phyloP scores from a whole-genome alignment of 2,329 filamentous ascomycete species.

The Clonostachys rosea region DNA sequence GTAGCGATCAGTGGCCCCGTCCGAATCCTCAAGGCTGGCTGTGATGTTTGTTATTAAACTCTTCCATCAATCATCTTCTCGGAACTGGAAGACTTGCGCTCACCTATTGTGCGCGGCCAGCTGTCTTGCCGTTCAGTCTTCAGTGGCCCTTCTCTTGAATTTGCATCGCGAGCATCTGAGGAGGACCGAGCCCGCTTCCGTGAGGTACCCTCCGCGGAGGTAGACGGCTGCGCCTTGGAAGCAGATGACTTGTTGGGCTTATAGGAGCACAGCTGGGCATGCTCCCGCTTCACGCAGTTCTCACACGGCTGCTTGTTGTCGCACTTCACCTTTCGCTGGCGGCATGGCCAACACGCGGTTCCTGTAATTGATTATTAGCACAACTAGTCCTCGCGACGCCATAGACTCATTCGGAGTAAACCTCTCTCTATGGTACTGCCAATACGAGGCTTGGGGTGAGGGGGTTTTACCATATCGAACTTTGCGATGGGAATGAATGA shows the following conservation, averaged over 20 bases:
- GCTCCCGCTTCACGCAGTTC: slow-evolving; percentile 63
- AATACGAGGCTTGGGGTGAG: not conserved
- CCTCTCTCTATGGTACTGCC: not conserved
- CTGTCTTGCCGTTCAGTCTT: slow-evolving; percentile 30
- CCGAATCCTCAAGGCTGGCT: slow-evolving; percentile 46
- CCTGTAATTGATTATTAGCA: slow-evolving; percentile 26
- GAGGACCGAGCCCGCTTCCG: slow-evolving; percentile 27
- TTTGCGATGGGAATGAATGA: slow-evolving; percentile 66
- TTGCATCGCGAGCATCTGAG: slow-evolving; percentile 12
- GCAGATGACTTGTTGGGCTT: slow-evolving; percentile 51
- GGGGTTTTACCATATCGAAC: slow-evolving; percentile 58
- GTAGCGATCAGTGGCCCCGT: slow-evolving; percentile 54
- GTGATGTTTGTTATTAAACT: slow-evolving; percentile 1
- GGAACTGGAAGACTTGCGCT: slow-evolving; percentile 2
- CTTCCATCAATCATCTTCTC: too few relatives aligned
- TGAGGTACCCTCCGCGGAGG: slow-evolving; percentile 10
- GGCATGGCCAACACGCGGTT: slow-evolving; percentile 63
- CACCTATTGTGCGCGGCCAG: slow-evolving; percentile 37
- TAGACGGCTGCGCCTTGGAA: slow-evolving; percentile 22
- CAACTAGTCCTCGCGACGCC: not conserved
- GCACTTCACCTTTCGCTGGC: slow-evolving; percentile 65
- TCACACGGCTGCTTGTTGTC: slow-evolving; percentile 66
- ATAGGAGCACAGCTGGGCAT: slow-evolving; percentile 61
- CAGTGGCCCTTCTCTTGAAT: slow-evolving; percentile 9
- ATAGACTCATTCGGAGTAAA: not conserved